Evolutionary conservation across 78 protist genomes (phyloP).

Genomic region (Dictyostelium capitatum): DNA sequence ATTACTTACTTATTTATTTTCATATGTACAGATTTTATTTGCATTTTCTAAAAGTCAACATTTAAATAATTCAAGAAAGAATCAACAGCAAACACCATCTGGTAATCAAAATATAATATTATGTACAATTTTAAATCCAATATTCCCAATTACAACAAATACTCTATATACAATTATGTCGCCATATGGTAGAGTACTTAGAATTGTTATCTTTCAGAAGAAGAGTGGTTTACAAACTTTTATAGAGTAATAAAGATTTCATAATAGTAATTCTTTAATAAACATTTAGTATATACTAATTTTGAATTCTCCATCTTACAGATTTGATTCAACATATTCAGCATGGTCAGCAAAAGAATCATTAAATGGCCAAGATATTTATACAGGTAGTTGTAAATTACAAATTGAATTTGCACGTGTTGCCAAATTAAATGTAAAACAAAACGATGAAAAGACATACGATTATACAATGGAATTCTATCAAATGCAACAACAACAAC

Average conservation of each 20-base stretch:
- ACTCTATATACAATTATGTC: conserved; percentile 58
- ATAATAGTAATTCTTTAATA: no score
- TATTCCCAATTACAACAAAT: conserved; percentile 62
- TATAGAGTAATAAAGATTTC: conserved; percentile 79
- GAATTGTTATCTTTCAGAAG: conserved; percentile 81
- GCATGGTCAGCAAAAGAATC: conserved; percentile 80
- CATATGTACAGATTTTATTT: conserved; percentile 29
- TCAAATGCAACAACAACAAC: conserved; percentile 10
- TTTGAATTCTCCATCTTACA: background rate
- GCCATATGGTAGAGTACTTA: conserved; percentile 78
- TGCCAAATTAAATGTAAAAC: conserved; percentile 57
- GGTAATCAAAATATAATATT: conserved; percentile 59
- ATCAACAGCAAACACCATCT: background rate
- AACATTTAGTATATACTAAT: background rate
- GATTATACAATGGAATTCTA: conserved; percentile 64
- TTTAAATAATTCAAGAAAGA: conserved; percentile 30
- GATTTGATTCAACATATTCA: conserved; percentile 77
- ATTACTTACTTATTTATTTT: background rate
- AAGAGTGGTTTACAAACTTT: conserved; percentile 78
- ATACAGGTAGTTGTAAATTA: conserved; percentile 78
- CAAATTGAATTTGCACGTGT: conserved; percentile 78
- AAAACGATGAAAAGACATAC: conserved; percentile 71
- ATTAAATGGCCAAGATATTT: conserved; percentile 82
- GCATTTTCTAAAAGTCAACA: conserved; percentile 80
- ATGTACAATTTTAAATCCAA: conserved; percentile 70